Evolutionary conservation across 768 basidiomycete genomes (phyloP).

Genomic region (Boletus patriciae): DNA sequence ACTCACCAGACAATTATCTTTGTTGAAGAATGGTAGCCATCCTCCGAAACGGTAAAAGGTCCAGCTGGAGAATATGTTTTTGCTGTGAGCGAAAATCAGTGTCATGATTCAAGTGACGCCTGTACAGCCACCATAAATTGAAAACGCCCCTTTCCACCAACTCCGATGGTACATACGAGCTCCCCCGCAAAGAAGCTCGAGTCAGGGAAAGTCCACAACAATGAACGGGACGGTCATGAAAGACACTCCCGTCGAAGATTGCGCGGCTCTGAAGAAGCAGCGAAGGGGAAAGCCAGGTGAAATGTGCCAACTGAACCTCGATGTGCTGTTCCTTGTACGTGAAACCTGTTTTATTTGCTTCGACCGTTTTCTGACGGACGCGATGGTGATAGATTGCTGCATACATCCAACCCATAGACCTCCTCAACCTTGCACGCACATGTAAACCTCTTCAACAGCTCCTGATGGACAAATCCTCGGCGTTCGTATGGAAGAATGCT

Average conservation of each 20-base stretch:
- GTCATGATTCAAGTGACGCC: too few relatives aligned
- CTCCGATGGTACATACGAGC: neutral
- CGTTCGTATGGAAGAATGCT: too few relatives aligned
- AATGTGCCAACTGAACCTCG: constrained; percentile 13
- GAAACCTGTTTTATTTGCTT: neutral
- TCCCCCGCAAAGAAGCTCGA: neutral
- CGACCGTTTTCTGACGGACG: neutral
- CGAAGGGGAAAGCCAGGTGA: neutral
- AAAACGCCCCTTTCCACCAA: too few relatives aligned
- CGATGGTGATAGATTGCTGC: constrained; percentile 36
- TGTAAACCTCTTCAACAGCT: constrained; percentile 38
- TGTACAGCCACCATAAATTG: too few relatives aligned
- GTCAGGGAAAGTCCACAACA: neutral
- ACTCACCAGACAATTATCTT: constrained; percentile 92
- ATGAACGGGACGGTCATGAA: too few relatives aligned
- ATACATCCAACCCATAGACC: constrained; percentile 36
- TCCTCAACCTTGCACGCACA: constrained; percentile 38
- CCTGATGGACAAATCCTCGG: constrained; percentile 34
- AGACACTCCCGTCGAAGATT: too few relatives aligned
- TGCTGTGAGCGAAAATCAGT: too few relatives aligned
- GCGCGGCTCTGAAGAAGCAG: neutral
- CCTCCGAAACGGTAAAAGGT: too few relatives aligned
- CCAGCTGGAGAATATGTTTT: too few relatives aligned
- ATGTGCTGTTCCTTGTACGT: neutral
- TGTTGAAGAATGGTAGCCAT: constrained; percentile 90